Evolutionary conservation across 2,329 filamentous ascomycete genomes (phyloP).

Genomic region (Fusarium coicis): DNA sequence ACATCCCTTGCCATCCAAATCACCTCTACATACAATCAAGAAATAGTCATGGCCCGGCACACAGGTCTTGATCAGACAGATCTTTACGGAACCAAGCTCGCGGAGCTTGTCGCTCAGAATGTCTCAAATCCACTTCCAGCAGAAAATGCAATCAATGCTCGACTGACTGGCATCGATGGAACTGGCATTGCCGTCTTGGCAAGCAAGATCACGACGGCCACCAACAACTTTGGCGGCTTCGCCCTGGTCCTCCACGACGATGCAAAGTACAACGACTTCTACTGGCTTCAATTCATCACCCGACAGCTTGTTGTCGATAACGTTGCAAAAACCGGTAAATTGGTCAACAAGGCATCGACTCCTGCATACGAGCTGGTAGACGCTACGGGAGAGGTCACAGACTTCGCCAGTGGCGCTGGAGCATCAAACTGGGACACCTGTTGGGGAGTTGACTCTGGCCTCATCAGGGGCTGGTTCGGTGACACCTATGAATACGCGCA

Average conservation of each 20-base stretch:
- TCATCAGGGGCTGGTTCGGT: not conserved
- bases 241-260: not conserved
- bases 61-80: not conserved
- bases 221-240: not conserved
- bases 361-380: not conserved
- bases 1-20: not conserved
- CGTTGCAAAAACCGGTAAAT: not conserved
- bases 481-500: not conserved
- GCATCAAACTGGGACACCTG: not conserved
- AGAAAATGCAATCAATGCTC: not conserved
- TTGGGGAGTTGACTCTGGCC: not conserved
- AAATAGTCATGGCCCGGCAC: not conserved
- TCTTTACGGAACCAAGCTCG: not conserved
- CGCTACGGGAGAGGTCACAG: not conserved
- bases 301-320: not conserved
- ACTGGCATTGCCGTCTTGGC: not conserved
- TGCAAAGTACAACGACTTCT: not conserved
- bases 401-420: not conserved
- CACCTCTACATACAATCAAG: not conserved
- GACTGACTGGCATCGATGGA: not conserved
- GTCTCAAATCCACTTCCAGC: not conserved
- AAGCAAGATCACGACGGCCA: not conserved
- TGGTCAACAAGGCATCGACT: not conserved
- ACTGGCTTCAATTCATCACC: not conserved
- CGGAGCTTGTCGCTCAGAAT: not conserved